Evolutionary conservation across 73 alveolate species (phyloP).

Genomic region (Symbiodinium natans): DNA sequence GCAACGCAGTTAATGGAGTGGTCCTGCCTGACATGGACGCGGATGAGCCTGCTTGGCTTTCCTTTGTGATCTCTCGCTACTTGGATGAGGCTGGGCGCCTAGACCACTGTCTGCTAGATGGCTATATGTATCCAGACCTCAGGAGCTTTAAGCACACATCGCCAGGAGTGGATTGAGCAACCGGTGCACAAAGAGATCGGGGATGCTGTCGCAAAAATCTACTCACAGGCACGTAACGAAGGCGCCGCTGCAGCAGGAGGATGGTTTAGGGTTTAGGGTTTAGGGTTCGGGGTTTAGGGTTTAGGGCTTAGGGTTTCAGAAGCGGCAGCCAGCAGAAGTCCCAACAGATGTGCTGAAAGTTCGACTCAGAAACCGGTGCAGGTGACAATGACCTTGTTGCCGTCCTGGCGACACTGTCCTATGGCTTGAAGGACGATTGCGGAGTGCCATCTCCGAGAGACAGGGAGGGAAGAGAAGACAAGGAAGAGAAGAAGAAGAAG

Average conservation of each 20-base stretch:
- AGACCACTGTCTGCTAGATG: too few relatives aligned
- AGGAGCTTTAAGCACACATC: not conserved
- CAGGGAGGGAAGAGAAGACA: not conserved
- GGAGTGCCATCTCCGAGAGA: not conserved
- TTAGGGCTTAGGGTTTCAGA: too few relatives aligned
- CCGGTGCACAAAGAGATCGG: conserved; percentile 84
- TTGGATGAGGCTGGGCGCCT: conserved; percentile 57
- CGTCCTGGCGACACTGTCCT: conserved; percentile 72
- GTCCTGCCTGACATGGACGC: conserved; percentile 60
- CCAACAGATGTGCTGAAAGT: not conserved
- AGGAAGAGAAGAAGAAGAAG: not conserved
- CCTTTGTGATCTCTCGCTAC: conserved; percentile 73
- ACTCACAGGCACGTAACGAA: conserved; percentile 25
- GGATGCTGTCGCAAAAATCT: conserved; percentile 80
- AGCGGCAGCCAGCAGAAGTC: too few relatives aligned
- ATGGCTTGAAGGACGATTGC: conserved; percentile 69
- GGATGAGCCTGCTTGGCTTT: conserved; percentile 86
- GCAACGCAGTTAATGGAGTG: conserved; percentile 49
- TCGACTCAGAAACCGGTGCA: not conserved
- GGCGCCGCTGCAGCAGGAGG: not conserved
- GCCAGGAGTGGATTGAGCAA: conserved; percentile 91
- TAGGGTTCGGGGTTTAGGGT: not conserved
- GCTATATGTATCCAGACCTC: too few relatives aligned
- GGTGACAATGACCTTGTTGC: conserved; percentile 83
- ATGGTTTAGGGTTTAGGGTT: not conserved